Base-by-base conservation (phyloP, 352 stramenopile genomes). In the Globisporangium emineosum region DNA sequence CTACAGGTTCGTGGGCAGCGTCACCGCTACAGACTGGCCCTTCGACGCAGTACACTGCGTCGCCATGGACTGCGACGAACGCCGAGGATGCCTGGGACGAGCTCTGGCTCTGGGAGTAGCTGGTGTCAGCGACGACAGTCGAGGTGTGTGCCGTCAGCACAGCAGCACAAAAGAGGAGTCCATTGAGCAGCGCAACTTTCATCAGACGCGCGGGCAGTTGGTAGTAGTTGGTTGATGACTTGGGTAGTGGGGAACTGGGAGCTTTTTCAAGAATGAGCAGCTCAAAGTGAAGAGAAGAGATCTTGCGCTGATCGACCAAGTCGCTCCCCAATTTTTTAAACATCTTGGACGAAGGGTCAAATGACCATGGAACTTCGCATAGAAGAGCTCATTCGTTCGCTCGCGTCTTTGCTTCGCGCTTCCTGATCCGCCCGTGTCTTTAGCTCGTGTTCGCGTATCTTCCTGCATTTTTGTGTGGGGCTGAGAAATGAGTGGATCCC, bases 31-130 rank as follows among this genome's bases (percentile, higher is more conserved):
- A 86, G 5, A 78, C 23, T 1, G 64, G 56, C 5, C 73, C 77
- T 49, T 65, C 45, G 32, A 83, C 62, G 54, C 72, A 77, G 57
- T 77, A 83, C 0, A 71, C 79, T 25, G 75, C 77, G 61, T 83
- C 77, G 9, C 52, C 60, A 23, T 23, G 40, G 6, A 61, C 62
- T 19, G 23, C 49, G 6, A 67, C 62, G 32, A 57, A 51, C 3
- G 33, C 40, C 17, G 40, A 56, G 0, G 61, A 60, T 47, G 25
- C 49, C 23, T 61, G 60, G 0, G 67, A 83, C 54, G 66, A 79
- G 43, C 43, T 25, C 43, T 51, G 51, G 51, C 29, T 33, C 51
- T 40, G 51, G 19, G 5, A 19, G 21, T 23, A 8, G 17, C 27
- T 29, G 8, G 29, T 42, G 50, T 33, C 13, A 23, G 73, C 73